Evolutionary conservation across 2,329 filamentous ascomycete species (phyloP), one percentile per base, ranked within the genome.

Genomic region (Colletotrichum falcatum): DNA sequence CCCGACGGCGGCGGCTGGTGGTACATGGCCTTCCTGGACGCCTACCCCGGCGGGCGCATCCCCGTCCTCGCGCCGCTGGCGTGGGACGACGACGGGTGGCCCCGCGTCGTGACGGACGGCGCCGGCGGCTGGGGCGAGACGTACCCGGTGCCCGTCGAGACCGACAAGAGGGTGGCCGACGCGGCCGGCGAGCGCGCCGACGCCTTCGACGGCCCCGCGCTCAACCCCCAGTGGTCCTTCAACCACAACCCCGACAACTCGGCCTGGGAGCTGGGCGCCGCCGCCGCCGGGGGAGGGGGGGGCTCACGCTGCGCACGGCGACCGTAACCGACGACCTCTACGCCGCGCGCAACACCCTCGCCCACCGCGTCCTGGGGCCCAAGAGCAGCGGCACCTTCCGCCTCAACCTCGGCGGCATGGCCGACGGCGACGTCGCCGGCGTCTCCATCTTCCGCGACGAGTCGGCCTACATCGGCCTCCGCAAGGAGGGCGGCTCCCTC

Each of bases 171-270:
- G 7, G 46, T 69, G 7, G 46, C 64, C 8, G 20, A 16, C 58
- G 71, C 30, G 59, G 73, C 12, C 73, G 73, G 73, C 20, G 67
- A 56, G 5, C 51, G 44, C 16, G 11, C 30, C 3, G 72, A 74
- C 1, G 30, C 4, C n/a, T 76, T 75, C 16, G 49, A 71, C 0
- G 83, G 83, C 1, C 72, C 78, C 0, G 70, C 76, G 1, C 77
- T 89, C 0, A 76, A 80, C 11, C 79, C 81, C 0, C 78, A 83
- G 23, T 89, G 86, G 86, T 87, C 89, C 75, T 90, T 87, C 86
- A 90, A 89, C 75, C 87, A 89, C 74, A 89, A 89, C 75, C 87
- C 88, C 0, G 86, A 89, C 71, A 82, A 78, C 18, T 78, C 75
- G 4, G 84, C 83, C 33, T 89, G 78, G 76, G 76, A 75, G 14